Base-by-base conservation (phyloP, 164 flowering plant species). In the Euptelea pleiosperma region DNA sequence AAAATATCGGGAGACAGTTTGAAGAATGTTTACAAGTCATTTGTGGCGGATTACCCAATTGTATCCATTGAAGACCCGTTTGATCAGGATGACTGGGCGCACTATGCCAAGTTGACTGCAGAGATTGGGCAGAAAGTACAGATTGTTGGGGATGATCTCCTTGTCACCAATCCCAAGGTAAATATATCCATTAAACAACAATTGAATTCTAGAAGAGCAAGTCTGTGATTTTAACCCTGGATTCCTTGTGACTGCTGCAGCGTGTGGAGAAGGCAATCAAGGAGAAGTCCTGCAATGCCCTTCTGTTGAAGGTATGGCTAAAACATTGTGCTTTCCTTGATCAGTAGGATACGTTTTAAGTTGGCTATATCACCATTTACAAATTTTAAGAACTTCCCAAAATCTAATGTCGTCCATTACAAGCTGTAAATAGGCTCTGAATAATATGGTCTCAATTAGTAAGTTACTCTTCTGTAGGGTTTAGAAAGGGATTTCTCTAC, bases 231-330 rank as follows among this genome's bases (percentile, higher is more conserved):
- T 37, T 36, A 24, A 29, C 36, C 8, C 40, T 39, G 34, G 24
- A 6, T 51, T 56, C 14, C 24, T 12, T 43, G 42, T 51, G 28
- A 24, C 28, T 49, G 45, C 30, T 59, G 55, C 70, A 76, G 81
- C 74, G 83, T 45, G 81, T 79, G 1, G 81, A 68, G 54, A 80
- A 81, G 73, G 85, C 82, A 47, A 81, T 81, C 59, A 78, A 74
- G 36, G 85, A 78, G 59, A 81, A 81, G 55, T 5, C 79, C 6
- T 78, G 85, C 75, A 81, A 81, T 68, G 85, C 85, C 35, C 85
- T 81, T 76, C 70, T 78, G 24, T 65, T 82, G 64, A 82, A 82
- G 87, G 87, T 82, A 74, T 18, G 16, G 19, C 33, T 36, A 4
- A 6, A 31, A 36, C 8, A 3, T 24, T 60, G 31, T 25, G 11